A percentile compares a stretch with the other conserved stretches of the same genome.
Conservation (phyloP, 192 early-diverging fungal genomes). For the Diversispora epigaea region DNA sequence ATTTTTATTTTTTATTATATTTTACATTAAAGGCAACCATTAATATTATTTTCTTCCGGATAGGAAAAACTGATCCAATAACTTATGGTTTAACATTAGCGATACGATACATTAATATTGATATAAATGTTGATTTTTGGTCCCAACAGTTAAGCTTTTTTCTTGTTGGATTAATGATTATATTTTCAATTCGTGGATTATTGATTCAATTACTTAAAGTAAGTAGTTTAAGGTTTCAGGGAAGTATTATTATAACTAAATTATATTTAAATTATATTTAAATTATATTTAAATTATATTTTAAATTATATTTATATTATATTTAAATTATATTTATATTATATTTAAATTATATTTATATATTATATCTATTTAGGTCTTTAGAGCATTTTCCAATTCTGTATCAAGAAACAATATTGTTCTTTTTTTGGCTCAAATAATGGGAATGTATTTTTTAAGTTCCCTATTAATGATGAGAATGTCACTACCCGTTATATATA, state of each 20-base stretch:
- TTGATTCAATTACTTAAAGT: conserved; percentile 79
- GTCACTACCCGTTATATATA: conserved; percentile 25
- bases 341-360: neutral
- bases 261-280: neutral
- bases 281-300: too few species aligned
- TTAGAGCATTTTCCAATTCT: conserved; percentile 65
- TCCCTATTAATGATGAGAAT: conserved; percentile 91
- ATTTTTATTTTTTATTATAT: conserved; percentile 1
- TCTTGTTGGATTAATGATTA: conserved; percentile 87
- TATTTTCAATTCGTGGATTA: conserved; percentile 85
- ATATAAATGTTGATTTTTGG: conserved; percentile 78
- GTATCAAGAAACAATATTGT: conserved; percentile 76
- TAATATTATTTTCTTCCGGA: conserved; percentile 74
- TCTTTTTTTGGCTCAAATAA: conserved; percentile 79
- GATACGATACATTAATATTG: conserved; percentile 58
- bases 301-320: neutral
- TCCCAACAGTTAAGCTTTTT: conserved; percentile 91
- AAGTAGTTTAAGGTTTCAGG: neutral
- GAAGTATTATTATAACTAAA: neutral
- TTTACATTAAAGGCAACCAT: conserved; percentile 56
- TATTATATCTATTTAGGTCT: conserved; percentile 50
- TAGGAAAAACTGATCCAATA: conserved; percentile 79
- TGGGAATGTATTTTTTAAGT: conserved; percentile 92
- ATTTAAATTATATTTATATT: neutral
- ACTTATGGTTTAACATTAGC: conserved; percentile 74